A percentile compares a stretch with the other conserved stretches of the same genome.
phyloP scores from a whole-genome alignment of 805 yeast genomes.

The Cyberlindnera mississippiensis region DNA sequence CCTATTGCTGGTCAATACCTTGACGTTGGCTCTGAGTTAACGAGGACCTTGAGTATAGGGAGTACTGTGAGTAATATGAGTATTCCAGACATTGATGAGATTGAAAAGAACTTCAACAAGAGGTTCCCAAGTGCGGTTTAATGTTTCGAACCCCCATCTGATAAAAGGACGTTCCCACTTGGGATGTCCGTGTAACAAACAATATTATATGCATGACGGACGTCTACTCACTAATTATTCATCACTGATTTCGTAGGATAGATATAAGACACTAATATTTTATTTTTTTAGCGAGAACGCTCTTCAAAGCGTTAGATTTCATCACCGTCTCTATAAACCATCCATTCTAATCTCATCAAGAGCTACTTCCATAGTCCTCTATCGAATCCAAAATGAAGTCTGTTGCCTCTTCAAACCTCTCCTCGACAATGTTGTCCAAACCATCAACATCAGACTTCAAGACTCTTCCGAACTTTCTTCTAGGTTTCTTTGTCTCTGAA shows the following conservation, averaged over 20 bases:
- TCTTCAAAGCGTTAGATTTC: neutral
- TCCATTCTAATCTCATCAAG: slow-evolving; percentile 2
- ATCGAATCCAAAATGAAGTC: slow-evolving; percentile 79
- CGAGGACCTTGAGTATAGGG: slow-evolving; percentile 11
- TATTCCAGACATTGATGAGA: slow-evolving; percentile 51
- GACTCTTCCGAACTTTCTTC: slow-evolving; percentile 90
- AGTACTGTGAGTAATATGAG: slow-evolving; percentile 37
- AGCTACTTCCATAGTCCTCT: slow-evolving; percentile 56
- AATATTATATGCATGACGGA: too few species aligned
- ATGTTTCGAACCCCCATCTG: neutral
- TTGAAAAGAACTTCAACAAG: slow-evolving; percentile 53
- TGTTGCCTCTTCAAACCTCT: slow-evolving; percentile 78
- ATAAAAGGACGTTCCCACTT: too few species aligned
- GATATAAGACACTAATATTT: neutral
- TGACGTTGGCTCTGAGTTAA: slow-evolving; percentile 4
- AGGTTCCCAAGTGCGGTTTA: slow-evolving; percentile 59
- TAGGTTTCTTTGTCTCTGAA: slow-evolving; percentile 60
- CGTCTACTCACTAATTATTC: too few species aligned
- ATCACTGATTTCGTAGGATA: neutral
- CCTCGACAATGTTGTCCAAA: slow-evolving; percentile 70
- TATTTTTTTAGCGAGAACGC: neutral
- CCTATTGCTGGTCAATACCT: too few species aligned
- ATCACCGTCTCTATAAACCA: neutral
- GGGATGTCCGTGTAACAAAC: too few species aligned
- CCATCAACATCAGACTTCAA: slow-evolving; percentile 70